Conservation (phyloP, 176 grass and related monocot species). For the Cenchrus purpureus region DNA sequence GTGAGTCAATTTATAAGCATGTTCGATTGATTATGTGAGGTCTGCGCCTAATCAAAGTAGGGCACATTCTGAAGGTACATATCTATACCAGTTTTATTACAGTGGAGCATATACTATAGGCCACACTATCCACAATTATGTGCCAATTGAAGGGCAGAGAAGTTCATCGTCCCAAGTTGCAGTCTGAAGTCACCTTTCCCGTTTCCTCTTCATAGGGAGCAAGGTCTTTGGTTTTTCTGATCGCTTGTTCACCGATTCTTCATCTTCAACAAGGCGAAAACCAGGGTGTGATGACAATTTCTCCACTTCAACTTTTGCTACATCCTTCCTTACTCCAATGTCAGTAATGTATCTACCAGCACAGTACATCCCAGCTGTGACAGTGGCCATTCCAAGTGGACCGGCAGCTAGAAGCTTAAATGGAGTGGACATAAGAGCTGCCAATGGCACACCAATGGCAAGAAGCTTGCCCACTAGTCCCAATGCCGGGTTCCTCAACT, state of each 20-base stretch:
- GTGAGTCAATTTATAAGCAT: constrained; percentile 20
- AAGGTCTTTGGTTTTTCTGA: constrained; percentile 29
- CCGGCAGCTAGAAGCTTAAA: constrained; percentile 85
- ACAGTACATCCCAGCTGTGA: constrained; percentile 96
- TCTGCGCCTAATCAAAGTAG: constrained; percentile 3
- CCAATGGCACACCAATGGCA: constrained; percentile 80
- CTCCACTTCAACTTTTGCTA: constrained; percentile 75
- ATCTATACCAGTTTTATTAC: constrained; percentile 49
- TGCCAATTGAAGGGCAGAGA: neutral
- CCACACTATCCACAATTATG: constrained; percentile 46
- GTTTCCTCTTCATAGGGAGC: constrained; percentile 68
- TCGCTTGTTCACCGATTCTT: constrained; percentile 36
- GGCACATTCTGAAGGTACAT: constrained; percentile 24
- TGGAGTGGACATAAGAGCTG: constrained; percentile 79
- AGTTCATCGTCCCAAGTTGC: neutral
- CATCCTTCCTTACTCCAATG: constrained; percentile 90
- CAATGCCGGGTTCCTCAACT: constrained; percentile 65
- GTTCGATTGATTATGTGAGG: constrained; percentile 27
- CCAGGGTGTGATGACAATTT: constrained; percentile 57
- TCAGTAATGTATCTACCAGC: constrained; percentile 92
- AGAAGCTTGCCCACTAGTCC: constrained; percentile 85
- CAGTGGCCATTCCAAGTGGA: constrained; percentile 89
- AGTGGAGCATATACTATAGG: constrained; percentile 20
- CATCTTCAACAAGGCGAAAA: constrained; percentile 41
- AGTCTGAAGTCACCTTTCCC: constrained; percentile 36